A percentile compares a stretch with the other conserved stretches of the same genome.
These are phyloP conservation scores for Hypoxylon sp. DNA, from an alignment of 2,329 filamentous ascomycete species.

Conservation along the genomic window DNA sequence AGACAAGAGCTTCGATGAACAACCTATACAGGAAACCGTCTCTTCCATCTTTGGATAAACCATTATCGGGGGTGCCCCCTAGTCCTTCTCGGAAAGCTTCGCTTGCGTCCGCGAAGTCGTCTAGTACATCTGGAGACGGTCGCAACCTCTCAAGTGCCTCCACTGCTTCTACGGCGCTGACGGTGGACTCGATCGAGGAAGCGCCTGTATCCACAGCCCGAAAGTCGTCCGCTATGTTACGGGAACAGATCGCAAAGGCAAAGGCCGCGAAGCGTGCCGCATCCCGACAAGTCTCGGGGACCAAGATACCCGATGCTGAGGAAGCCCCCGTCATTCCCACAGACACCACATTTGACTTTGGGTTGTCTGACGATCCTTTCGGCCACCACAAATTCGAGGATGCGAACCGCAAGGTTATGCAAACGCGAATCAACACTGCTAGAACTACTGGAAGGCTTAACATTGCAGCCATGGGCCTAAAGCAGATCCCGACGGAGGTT, in stretches of 20 bases:
- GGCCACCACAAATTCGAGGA: constrained; percentile 73
- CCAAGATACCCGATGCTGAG: constrained; percentile 44
- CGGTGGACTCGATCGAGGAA: constrained; percentile 56
- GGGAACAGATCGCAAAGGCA: constrained; percentile 93
- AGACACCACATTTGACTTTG: constrained; percentile 71
- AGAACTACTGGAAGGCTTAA: constrained; percentile 86
- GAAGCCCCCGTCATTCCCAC: constrained; percentile 62
- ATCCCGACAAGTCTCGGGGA: constrained; percentile 55
- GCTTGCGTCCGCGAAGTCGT: constrained; percentile 58
- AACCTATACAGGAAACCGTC: constrained; percentile 71
- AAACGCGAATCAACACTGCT: constrained; percentile 79
- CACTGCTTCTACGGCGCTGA: constrained; percentile 57
- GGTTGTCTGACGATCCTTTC: constrained; percentile 76
- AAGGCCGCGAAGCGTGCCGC: constrained; percentile 82
- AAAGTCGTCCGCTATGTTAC: constrained; percentile 84
- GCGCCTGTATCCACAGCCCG: constrained; percentile 52
- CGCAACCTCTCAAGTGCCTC: constrained; percentile 57
- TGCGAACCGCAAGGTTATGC: constrained; percentile 76
- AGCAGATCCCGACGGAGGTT: constrained; percentile 84
- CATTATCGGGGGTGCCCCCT: constrained; percentile 47
- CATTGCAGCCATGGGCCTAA: constrained; percentile 86
- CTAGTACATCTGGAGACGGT: constrained; percentile 57
- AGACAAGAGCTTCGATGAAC: constrained; percentile 67
- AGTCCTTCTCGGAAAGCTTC: constrained; percentile 59
- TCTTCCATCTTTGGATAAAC: constrained; percentile 59